Evolutionary conservation across 768 basidiomycete genomes (phyloP).

Genomic region (Rhodosporidiobolus odoratus): DNA sequence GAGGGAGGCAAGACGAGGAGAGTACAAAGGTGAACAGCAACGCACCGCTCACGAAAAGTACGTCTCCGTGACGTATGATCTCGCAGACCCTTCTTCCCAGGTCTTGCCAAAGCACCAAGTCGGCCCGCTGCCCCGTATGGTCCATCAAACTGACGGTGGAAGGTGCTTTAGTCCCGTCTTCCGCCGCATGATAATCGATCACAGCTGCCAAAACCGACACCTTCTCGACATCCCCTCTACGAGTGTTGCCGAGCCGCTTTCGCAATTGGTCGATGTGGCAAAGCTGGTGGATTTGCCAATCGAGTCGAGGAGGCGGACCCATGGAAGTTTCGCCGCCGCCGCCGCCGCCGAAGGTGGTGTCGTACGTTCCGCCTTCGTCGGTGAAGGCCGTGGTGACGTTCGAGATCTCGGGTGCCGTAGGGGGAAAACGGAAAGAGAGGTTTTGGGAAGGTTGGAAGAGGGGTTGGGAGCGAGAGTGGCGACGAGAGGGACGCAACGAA

Average conservation of each 20-base stretch:
- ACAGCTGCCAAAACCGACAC: conserved; percentile 17
- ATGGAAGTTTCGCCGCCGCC: conserved; percentile 7
- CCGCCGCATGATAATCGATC: not conserved
- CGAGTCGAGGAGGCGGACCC: conserved; percentile 12
- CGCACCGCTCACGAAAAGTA: conserved; percentile 27
- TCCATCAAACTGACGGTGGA: conserved; percentile 3
- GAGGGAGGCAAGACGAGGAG: not conserved
- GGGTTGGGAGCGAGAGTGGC: not conserved
- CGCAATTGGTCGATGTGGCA: conserved; percentile 5
- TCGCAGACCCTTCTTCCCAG: not conserved
- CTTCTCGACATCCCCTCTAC: too few relatives aligned
- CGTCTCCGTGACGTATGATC: conserved; percentile 8
- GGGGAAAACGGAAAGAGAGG: not conserved
- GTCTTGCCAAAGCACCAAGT: conserved; percentile 10
- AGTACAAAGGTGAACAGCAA: too few relatives aligned
- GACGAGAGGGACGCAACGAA: not conserved
- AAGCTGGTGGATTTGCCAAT: not conserved
- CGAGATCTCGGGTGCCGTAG: not conserved
- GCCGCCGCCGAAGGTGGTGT: not conserved
- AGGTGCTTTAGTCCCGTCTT: not conserved
- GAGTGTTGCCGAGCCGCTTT: not conserved
- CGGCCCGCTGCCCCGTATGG: not conserved
- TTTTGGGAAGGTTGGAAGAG: not conserved
- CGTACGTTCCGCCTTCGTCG: not conserved
- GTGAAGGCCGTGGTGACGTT: not conserved